Conservation (phyloP, 1,284 basidiomycete species). For the Ustanciosporium gigantosporum region DNA sequence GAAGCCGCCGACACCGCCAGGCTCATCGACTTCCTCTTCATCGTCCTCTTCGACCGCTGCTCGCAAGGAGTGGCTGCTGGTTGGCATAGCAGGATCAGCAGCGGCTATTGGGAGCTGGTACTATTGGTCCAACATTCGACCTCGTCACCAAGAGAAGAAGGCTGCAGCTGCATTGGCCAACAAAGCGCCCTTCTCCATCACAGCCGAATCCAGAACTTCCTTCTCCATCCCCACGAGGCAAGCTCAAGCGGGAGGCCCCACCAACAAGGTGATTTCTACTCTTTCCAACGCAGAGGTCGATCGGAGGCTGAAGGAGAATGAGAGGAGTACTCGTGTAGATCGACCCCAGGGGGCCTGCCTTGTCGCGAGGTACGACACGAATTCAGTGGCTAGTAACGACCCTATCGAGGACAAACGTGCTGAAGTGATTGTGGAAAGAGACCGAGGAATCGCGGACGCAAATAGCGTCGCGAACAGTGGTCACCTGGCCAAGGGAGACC, state of each 20-base stretch:
- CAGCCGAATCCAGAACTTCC: conserved; percentile 31
- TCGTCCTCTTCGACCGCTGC: conserved; percentile 28
- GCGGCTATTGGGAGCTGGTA: conserved; percentile 58
- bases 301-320: conserved; percentile 47
- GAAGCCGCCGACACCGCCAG: no score
- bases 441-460: conserved; percentile 37
- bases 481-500: conserved; percentile 38
- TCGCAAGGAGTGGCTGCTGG: conserved; percentile 55
- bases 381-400: conserved; percentile 54
- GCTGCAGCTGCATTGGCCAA: conserved; percentile 21
- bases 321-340: conserved; percentile 52
- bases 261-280: conserved; percentile 52
- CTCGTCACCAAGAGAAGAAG: conserved; percentile 30
- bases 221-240: conserved; percentile 52
- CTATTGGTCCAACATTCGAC: conserved; percentile 53
- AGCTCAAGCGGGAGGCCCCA: conserved; percentile 30
- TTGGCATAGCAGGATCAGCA: conserved; percentile 54
- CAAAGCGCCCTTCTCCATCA: conserved; percentile 36
- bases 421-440: conserved; percentile 59
- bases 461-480: not conserved
- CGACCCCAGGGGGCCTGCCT: conserved; percentile 50
- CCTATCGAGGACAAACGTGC: conserved; percentile 58
- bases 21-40: conserved; percentile 22
- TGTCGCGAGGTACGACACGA: conserved; percentile 58
- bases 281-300: conserved; percentile 54